Conservation (phyloP, 2,329 filamentous ascomycete genomes). For the Paecilomyces sp. region DNA sequence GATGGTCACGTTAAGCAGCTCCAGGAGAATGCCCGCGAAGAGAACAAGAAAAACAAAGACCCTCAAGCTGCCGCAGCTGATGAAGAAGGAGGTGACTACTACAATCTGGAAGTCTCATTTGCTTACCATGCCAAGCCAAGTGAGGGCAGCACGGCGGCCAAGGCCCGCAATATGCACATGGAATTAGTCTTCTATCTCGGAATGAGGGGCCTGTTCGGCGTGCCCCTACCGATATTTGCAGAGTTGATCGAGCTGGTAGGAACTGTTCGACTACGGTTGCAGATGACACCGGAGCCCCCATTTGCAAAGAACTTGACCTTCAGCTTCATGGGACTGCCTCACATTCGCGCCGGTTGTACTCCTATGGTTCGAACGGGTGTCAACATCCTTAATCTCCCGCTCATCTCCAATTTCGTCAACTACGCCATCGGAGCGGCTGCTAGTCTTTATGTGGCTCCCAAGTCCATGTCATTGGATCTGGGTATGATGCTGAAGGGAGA, state of each 20-base stretch:
- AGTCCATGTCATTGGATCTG: conserved; percentile 87
- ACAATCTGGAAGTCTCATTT: conserved; percentile 85
- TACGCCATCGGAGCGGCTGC: conserved; percentile 84
- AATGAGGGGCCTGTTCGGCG: conserved; percentile 78
- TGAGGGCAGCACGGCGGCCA: conserved; percentile 62
- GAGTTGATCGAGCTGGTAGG: conserved; percentile 87
- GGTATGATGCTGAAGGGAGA: conserved; percentile 87
- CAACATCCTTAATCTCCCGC: conserved; percentile 82
- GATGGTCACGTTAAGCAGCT: conserved; percentile 74
- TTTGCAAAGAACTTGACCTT: conserved; percentile 90
- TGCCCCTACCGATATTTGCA: conserved; percentile 80
- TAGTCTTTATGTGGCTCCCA: conserved; percentile 88
- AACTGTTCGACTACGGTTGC: conserved; percentile 73
- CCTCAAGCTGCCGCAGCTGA: conserved; percentile 80
- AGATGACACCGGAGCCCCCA: conserved; percentile 82
- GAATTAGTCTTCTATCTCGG: conserved; percentile 91
- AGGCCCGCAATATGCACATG: conserved; percentile 95
- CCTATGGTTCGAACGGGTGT: conserved; percentile 88
- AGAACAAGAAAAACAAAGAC: conserved; percentile 75
- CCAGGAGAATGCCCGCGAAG: conserved; percentile 70
- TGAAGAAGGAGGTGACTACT: conserved; percentile 85
- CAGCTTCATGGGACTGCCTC: conserved; percentile 88
- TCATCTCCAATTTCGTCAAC: conserved; percentile 96
- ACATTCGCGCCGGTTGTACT: conserved; percentile 80
- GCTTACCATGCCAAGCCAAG: conserved; percentile 84